Evolutionary conservation across 768 basidiomycete genomes (phyloP), one percentile per base, ranked within the genome.

Genomic region (Dioszegia aurantiaca): DNA sequence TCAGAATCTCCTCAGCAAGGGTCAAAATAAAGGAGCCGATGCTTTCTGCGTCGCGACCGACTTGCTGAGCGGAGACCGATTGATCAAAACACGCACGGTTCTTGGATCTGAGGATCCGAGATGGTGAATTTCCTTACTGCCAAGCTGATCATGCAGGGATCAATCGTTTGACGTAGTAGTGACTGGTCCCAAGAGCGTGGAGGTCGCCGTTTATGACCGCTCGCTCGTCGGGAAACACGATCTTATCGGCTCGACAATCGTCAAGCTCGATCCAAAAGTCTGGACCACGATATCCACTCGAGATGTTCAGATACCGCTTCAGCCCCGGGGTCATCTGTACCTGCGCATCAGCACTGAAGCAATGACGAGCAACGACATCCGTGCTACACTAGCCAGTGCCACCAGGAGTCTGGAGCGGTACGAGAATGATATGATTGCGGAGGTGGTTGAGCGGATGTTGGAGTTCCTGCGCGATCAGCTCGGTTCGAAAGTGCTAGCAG

Each of bases 161-260:
- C 68, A 77, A 60, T 59, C 69, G 0, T 68, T 74, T 45, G 74
- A 77, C 43, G 49, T 70, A 23, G 60, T 62, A 3, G 65, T 77
- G 31, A 62, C 55, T 27, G 44, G 51, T 1, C 48, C 63, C 45
- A 74, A 68, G 30, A 49, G 42, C 9, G 60, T 72, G 26, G 75
- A 77, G 42, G 28, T 77, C 1, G 26, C 59, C 1, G 61, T 62
- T 10, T 75, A 59, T 44, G 71, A 77, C 56, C 68, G 75, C 23
- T 59, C 64, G n/a, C 72, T 77, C 9, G 75, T 77, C 14, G 75
- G 75, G 42, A 75, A 77, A 48, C 74, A 77, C 46, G 75, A 77
- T 41, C 46, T 64, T 19, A 73, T 77, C 46, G 75, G 75, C 5
- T 37, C 61, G 0, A 41, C 60, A 1, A 59, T 63, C 21, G 64